Conservation (phyloP, 2,329 filamentous ascomycete species). For the Microdochium paspali region DNA sequence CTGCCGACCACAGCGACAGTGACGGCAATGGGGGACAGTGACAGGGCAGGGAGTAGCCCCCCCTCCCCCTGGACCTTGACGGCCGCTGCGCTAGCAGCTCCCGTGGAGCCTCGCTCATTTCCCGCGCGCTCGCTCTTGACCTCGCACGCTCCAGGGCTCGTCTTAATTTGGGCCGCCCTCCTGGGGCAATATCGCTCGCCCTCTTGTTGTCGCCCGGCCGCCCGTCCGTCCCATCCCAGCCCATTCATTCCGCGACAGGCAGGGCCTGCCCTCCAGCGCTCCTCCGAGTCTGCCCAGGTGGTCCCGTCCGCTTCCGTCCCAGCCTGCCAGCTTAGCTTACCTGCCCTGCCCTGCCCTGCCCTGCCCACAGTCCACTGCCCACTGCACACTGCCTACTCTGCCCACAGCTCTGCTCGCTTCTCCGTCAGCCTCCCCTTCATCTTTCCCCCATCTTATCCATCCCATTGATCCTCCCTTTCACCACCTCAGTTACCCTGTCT, state of each 20-base stretch:
- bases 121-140: not conserved
- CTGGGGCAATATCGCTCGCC: not conserved
- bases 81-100: not conserved
- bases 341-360: too few species aligned
- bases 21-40: too few species aligned
- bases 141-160: too few species aligned
- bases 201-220: not conserved
- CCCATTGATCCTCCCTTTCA: not conserved
- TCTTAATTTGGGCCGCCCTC: not conserved
- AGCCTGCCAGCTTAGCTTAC: too few species aligned
- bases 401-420: not conserved
- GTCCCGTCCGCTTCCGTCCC: too few species aligned
- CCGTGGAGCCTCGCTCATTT: not conserved
- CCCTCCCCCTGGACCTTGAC: not conserved
- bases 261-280: too few species aligned
- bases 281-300: too few species aligned
- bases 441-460: constrained; percentile 1
- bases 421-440: not conserved
- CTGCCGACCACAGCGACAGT: too few species aligned
- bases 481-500: not conserved
- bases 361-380: too few species aligned
- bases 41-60: too few species aligned
- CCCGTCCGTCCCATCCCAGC: not conserved
- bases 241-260: not conserved
- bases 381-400: not conserved